Conservation (phyloP, 2,329 filamentous ascomycete species). For the Colletotrichum chlorophyti region DNA sequence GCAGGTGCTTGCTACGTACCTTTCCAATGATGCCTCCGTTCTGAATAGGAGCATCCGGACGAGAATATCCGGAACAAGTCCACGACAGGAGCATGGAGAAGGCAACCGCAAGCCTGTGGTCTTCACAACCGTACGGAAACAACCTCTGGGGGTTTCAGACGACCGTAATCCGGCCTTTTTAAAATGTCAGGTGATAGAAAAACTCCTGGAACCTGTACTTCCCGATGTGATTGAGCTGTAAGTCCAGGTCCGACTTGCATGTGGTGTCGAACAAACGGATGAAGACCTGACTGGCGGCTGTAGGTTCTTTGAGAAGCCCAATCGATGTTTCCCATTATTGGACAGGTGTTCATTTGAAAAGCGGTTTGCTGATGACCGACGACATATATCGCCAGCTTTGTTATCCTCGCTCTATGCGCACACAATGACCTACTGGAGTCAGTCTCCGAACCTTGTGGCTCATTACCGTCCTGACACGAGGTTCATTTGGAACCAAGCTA, state of each 20-base stretch:
- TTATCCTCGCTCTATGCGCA: slow-evolving; percentile 65
- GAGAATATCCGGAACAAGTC: slow-evolving; percentile 20
- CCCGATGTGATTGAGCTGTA: slow-evolving; percentile 57
- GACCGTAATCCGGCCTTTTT: slow-evolving; percentile 46
- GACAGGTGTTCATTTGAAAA: slow-evolving; percentile 60
- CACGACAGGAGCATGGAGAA: slow-evolving; percentile 3
- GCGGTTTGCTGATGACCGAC: slow-evolving; percentile 51
- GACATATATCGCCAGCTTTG: slow-evolving; percentile 61
- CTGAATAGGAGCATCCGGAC: slow-evolving; percentile 13
- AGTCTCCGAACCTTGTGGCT: slow-evolving; percentile 48
- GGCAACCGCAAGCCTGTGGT: slow-evolving; percentile 43
- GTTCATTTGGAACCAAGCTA: slow-evolving; percentile 69
- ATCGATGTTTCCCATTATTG: slow-evolving; percentile 67
- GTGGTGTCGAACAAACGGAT: background rate
- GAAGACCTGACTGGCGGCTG: background rate
- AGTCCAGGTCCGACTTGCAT: slow-evolving; percentile 24
- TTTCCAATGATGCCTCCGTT: slow-evolving; percentile 17
- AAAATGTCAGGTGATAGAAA: slow-evolving; percentile 63
- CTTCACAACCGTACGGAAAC: slow-evolving; percentile 54
- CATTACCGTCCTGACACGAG: slow-evolving; percentile 62
- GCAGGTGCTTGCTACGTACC: slow-evolving; percentile 60
- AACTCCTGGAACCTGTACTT: slow-evolving; percentile 62
- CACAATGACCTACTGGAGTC: slow-evolving; percentile 63
- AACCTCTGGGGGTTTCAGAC: slow-evolving; percentile 49
- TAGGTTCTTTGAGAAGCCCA: slow-evolving; percentile 62